Percentiles rank a stretch among this genome's conserved stretches.
phyloP scores from a whole-genome alignment of 176 grass and related monocot species.

The Poa annua region DNA sequence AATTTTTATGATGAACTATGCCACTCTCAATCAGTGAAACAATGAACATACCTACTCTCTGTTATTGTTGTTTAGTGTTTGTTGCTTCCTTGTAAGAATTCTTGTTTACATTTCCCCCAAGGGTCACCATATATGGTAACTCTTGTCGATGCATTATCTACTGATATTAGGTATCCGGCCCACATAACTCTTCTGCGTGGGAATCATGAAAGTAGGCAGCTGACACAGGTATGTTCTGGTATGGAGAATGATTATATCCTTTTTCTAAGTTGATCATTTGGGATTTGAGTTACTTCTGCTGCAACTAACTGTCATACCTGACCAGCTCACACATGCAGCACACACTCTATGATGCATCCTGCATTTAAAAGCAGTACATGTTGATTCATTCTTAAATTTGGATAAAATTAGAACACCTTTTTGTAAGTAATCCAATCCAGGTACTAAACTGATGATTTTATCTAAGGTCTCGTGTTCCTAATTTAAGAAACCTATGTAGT shows the following conservation, averaged over 20 bases:
- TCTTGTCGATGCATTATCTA: constrained; percentile 11
- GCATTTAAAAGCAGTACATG: background rate
- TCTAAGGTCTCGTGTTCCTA: constrained; percentile 13
- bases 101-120: background rate
- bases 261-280: constrained; percentile 1
- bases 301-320: background rate
- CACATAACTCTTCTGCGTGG: constrained; percentile 98
- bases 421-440: background rate
- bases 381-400: background rate
- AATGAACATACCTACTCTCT: background rate
- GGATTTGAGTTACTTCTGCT: background rate
- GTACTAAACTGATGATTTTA: background rate
- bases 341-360: background rate
- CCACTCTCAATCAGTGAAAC: constrained; percentile 4
- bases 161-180: constrained; percentile 77
- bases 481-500: background rate
- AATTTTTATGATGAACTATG: constrained; percentile 5
- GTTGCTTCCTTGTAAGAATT: background rate
- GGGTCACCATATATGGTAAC: background rate
- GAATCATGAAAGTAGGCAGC: constrained; percentile 98
- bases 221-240: constrained; percentile 81
- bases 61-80: constrained; percentile 12
- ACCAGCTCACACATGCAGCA: too few species aligned
- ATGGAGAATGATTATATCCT: constrained; percentile 10
- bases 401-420: background rate